Conservation (phyloP, 1,284 basidiomycete genomes). For the Jaminaea rosea region DNA sequence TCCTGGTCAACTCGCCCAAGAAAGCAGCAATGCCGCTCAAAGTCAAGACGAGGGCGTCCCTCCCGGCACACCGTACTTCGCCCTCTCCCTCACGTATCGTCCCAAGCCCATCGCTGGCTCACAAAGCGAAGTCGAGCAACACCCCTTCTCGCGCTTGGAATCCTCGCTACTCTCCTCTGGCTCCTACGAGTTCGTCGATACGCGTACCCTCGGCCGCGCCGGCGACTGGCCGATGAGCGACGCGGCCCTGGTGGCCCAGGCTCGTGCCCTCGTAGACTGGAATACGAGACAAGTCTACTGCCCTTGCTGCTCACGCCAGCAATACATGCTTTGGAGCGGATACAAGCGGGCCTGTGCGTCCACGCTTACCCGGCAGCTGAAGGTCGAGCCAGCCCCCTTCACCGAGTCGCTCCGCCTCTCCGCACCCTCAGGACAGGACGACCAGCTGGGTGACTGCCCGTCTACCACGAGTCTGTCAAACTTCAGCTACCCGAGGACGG, state of each 20-base stretch:
- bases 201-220: conserved; percentile 23
- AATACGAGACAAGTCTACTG: conserved; percentile 58
- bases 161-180: conserved; percentile 12
- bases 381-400: not conserved
- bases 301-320: conserved; percentile 69
- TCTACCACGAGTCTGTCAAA: conserved; percentile 25
- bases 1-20: conserved; percentile 19
- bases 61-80: conserved; percentile 36
- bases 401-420: not conserved
- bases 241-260: conserved; percentile 34
- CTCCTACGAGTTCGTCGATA: conserved; percentile 35
- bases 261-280: conserved; percentile 40
- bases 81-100: conserved; percentile 32
- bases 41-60: conserved; percentile 7
- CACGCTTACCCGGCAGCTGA: conserved; percentile 20
- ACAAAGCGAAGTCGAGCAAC: not conserved
- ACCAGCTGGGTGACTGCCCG: conserved; percentile 18
- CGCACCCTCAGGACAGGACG: conserved; percentile 6
- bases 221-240: conserved; percentile 20
- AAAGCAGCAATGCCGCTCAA: not conserved
- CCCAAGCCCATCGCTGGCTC: conserved; percentile 5
- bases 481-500: conserved; percentile 38
- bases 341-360: conserved; percentile 77
- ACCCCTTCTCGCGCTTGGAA: conserved; percentile 11
- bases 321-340: conserved; percentile 84